Base-by-base conservation (phyloP, 768 basidiomycete species). In the Cystofilobasidium ferigula region DNA sequence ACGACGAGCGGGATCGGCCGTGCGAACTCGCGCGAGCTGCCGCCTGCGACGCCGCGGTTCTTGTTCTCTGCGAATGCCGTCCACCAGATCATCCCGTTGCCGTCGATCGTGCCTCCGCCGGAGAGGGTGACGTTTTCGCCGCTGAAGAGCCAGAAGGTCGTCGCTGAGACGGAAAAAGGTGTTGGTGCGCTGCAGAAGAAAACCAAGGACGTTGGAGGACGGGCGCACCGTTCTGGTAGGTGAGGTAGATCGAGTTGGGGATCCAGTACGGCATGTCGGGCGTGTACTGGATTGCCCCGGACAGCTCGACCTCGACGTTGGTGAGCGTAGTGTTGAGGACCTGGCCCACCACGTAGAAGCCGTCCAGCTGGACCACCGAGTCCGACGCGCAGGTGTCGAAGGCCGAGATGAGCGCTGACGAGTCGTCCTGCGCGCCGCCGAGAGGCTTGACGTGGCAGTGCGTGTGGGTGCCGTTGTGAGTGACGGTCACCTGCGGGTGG, bases 51-150 rank as follows among this genome's bases (percentile, higher is more conserved):
- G 38, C 78, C 79, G 24, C 75, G 63, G 60, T 70, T 73, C 62
- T 72, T 71, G 70, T 47, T 72, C 69, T 62, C 76, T 75, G 72
- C 73, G 76, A 68, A 69, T 16, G 68, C 66, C 35, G 70, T 63
- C 67, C 68, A 69, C 69, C 79, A 61, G 68, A 82, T 81, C 75
- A 85, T 84, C 14, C 85, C 57, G 36, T 80, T 79, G 22, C 84
- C 85, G 71, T 85, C 83, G 22, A 86, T 77, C 2, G 82, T 83
- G 14, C 85, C 85, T 40, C 84, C 84, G 9, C 85, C 84, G 62
- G 81, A 79, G 20, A 73, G 62, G 22, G 70, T 70, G 22, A 72
- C 63, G 36, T 69, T 69, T 40, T 66, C 40, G 2, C 71, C 71
- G 7, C 61, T 57, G 36, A 72, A 69, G 53, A 71, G 66, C 71